Conservation (phyloP, 768 basidiomycete genomes). For the Melanogaster broomeanus region DNA sequence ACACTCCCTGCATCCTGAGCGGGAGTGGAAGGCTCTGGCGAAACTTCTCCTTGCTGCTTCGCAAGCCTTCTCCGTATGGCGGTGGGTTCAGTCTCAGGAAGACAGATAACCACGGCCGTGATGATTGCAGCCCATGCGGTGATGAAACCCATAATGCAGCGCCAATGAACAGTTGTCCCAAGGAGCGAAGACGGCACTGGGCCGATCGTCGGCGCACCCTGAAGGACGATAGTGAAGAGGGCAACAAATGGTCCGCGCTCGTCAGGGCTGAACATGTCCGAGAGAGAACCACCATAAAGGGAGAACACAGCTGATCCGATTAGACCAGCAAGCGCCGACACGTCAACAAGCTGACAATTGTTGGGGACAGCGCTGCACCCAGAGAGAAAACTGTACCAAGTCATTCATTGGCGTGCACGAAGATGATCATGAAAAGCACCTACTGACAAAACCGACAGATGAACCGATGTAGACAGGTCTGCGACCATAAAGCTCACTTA, state of each 20-base stretch:
- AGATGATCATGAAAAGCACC: not conserved
- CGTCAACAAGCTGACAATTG: constrained; percentile 12
- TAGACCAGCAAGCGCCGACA: constrained; percentile 24
- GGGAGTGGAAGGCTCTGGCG: not conserved
- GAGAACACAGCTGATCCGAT: constrained; percentile 22
- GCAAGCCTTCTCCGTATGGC: constrained; percentile 16
- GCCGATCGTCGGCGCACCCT: constrained; percentile 28
- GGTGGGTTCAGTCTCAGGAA: constrained; percentile 23
- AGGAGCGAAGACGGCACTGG: constrained; percentile 27
- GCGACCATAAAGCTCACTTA: constrained; percentile 28
- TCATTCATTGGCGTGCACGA: not conserved
- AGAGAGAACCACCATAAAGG: constrained; percentile 25
- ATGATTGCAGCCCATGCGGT: constrained; percentile 19
- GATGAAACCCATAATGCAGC: constrained; percentile 22
- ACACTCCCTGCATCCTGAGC: not conserved
- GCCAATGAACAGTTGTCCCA: constrained; percentile 21
- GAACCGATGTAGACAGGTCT: constrained; percentile 21
- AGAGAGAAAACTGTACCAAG: constrained; percentile 18
- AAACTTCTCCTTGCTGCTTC: not conserved
- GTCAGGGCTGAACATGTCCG: constrained; percentile 23
- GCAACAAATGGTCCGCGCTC: constrained; percentile 25
- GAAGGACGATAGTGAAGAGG: constrained; percentile 24
- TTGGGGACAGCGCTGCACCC: constrained; percentile 18
- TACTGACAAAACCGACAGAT: constrained; percentile 18
- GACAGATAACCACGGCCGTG: constrained; percentile 11